These are phyloP conservation scores for Neurospora tetraspora DNA, from an alignment of 495 filamentous ascomycete species.

Conservation along the genomic window DNA sequence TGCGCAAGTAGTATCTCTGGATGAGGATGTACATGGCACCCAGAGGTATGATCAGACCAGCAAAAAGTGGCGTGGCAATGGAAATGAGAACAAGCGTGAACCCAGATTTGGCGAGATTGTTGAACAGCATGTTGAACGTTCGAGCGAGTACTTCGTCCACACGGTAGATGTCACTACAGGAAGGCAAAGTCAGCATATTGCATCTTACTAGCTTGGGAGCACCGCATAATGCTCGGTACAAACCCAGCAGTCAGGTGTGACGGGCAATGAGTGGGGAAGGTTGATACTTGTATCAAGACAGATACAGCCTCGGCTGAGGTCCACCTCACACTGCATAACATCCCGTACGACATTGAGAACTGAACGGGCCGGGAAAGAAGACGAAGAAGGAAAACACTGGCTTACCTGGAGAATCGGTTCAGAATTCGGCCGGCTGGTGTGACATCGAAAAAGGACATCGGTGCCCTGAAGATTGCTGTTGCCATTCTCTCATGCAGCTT, in stretches of 20 bases:
- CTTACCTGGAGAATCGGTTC: slow-evolving; percentile 87
- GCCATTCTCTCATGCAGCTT: slow-evolving; percentile 99
- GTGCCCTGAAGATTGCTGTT: slow-evolving; percentile 91
- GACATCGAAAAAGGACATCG: slow-evolving; percentile 98
- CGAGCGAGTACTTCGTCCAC: slow-evolving; percentile 92
- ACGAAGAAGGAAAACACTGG: slow-evolving; percentile 6
- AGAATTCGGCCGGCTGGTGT: slow-evolving; percentile 95
- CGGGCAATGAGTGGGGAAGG: background rate
- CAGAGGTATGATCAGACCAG: slow-evolving; percentile 72
- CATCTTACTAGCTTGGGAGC: background rate
- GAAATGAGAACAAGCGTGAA: slow-evolving; percentile 87
- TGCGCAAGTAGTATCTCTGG: slow-evolving; percentile 93
- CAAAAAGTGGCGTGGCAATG: slow-evolving; percentile 67
- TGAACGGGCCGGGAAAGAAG: background rate
- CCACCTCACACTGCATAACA: slow-evolving; percentile 8
- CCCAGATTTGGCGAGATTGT: slow-evolving; percentile 70
- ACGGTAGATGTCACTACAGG: slow-evolving; percentile 75
- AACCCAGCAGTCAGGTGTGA: background rate
- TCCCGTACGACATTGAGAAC: slow-evolving; percentile 7
- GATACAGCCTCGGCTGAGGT: slow-evolving; percentile 5
- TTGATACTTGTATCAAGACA: background rate
- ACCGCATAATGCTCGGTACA: slow-evolving; percentile 5
- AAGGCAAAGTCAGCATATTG: slow-evolving; percentile 19
- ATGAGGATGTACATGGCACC: slow-evolving; percentile 79
- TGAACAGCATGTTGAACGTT: slow-evolving; percentile 90